Base-by-base conservation (phyloP, 1,139 yeast species). In the Zygosaccharomyces sapae region DNA sequence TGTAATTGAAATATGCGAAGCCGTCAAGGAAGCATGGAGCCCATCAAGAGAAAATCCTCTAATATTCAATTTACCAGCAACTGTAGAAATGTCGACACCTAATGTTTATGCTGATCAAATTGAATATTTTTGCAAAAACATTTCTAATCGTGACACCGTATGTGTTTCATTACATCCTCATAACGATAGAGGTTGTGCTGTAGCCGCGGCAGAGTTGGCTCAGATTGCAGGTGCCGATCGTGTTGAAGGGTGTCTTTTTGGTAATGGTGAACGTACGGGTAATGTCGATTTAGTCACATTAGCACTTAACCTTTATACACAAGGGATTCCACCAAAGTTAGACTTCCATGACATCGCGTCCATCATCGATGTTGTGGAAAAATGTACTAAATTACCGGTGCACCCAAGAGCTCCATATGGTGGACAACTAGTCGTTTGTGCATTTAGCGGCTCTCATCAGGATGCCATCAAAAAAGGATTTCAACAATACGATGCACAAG, bases 221-320 rank as follows among this genome's bases (percentile, higher is more conserved):
- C 78, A 86, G 54, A 69, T 92, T 70, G 98, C 96, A 3, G 97
- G 98, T 57, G 97, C 96, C 40, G 96, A 92, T 70, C 81, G 98
- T 71, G 94, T 92, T 35, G 98, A 92, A 71, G 97, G 98, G 44
- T 92, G 97, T 74, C 74, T 92, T 51, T 92, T 92, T 62, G 97
- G 97, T 57, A 92, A 90, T 68, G 97, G 98, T 66, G 98, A 92
- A 76, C 83, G 97, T 71, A 92, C 98, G 25, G 97, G 98, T 67
- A 92, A 92, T 67, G 97, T 92, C 54, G 98, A 92, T 69, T 74
- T 92, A 50, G 95, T 90, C 45, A 92, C 97, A 9, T 77, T 92
- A 52, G 97, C 96, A 2, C 75, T 92, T 57, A 92, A 92, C 70
- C 73, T 92, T 73, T 92, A 89, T 72, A 92, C 97, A 33, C 97